Base-by-base conservation (phyloP, 2,329 filamentous ascomycete genomes). In the Microdochium nivale region DNA sequence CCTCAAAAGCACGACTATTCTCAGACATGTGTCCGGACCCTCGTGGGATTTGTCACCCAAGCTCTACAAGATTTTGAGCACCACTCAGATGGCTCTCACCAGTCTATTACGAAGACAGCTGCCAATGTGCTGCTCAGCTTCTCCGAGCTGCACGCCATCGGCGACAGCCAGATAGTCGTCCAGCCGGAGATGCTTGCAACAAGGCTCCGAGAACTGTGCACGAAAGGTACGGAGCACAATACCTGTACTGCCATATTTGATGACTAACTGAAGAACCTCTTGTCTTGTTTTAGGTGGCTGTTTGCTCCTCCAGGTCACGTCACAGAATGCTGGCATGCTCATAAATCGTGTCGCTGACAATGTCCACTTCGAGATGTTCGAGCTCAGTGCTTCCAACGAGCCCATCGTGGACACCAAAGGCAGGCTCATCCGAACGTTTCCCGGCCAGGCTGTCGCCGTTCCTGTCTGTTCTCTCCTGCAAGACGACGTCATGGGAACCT, bases 251-350 rank as follows among this genome's bases (percentile, higher is more conserved):
- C 33, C 33, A 19, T 37, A 8, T 3, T 8, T 37, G 33, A 14
- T 37, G 40, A 21, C 13, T 44, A 7, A 23, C 21, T 44, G 40
- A 44, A 11, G 40, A 44, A 44, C 21, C 58, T 61, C 0, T 44
- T 47, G 13, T 21, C 19, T 51, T 53, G 47, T 49, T 30, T 16
- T 37, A 62, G 59, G 49, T 30, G 50, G 49, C 11, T 13, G 30
- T 9, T 50, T 67, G n/a, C 58, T 62, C 0, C 49, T 69, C 7
- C 54, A 66, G 32, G 49, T 70, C n/a, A 33, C 49, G 3, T 57
- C 53, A 1, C 69, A 72, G 51, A 72, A 72, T 50, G 65, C 67
- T 0, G 69, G 61, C 1, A 25, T 71, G 0, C 21, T 71, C 1
- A 56, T 70, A 1, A 56, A 53, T 23, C 60, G 51, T 19, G 32